Evolutionary conservation across 306 rosid genomes (phyloP), one percentile per base, ranked within the genome.

Genomic region (Cicer cuneatum): DNA sequence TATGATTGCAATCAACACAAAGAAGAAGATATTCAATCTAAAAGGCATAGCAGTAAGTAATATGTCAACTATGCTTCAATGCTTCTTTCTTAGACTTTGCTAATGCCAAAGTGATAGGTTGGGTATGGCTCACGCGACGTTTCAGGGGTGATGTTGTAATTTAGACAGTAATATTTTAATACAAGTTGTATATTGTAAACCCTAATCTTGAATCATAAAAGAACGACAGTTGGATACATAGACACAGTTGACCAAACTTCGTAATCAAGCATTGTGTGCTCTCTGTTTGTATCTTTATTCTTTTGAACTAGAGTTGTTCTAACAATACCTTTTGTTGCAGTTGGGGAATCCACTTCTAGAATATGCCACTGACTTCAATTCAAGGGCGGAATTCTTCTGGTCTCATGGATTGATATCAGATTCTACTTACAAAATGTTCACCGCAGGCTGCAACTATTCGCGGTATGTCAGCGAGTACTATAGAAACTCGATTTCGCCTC

Each of bases 21-120:
- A 73, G 77, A 76, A 82, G 68, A 80, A 78, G 71, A 66, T 69
- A 47, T 87, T 87, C 81, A 84, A 80, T 82, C 81, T 89, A 5
- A 89, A 84, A 87, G 95, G 95, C 81, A 71, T 89, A 68, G 90
- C 95, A 0, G 95, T 89, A 60, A 85, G 95, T 82, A 51, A 16
- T 52, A 15, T 52, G 7, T 52, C 58, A 52, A 52, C 29, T 10
- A 51, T 12, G 69, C 9, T 33, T n/a, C 66, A 46, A 52, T 10
- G 82, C 57, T 15, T 61, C 58, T 15, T 51, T 51, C 24, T 15
- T 15, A 51, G 57, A 8, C 10, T 11, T 5, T 12, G 35, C 5
- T 29, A 29, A 29, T 29, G 35, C 35, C 35, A 29, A 29, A 29
- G 5, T 29, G 5, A 29, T 29, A 29, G 3, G 35, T 21, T 21